Base-by-base conservation (phyloP, 2,329 filamentous ascomycete species). In the Coniochaeta hoffmannii region DNA sequence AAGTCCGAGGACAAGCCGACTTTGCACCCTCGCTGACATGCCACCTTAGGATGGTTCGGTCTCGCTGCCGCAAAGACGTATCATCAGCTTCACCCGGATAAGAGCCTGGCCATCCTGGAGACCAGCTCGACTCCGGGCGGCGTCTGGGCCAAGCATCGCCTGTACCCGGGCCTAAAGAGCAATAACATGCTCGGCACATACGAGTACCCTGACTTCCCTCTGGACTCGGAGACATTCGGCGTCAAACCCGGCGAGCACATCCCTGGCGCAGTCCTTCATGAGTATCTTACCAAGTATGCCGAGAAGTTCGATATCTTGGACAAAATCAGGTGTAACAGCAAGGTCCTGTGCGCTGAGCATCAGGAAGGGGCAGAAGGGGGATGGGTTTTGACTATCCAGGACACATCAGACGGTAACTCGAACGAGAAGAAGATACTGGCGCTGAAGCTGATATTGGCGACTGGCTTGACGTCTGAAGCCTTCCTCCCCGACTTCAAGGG, bases 111-210 rank as follows among this genome's bases (percentile, higher is more conserved):
- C 1, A 64, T 89, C 10, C 69, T 88, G 30, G 87, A 90, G 50
- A 70, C 75, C 5, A 74, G 76, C 11, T 66, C 73, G 12, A 79
- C 80, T 0, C 63, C 85, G 5, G 89, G 88, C 1, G 88, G 89
- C 4, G 83, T 84, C 15, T 92, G 88, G 88, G 80, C 83, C 9
- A 73, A 81, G 55, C 73, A 86, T 35, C 78, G 87, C 1, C 69
- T 90, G 0, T 87, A 91, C 65, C 80, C 83, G 0, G 83, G 82
- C 1, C 76, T 93, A 51, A 87, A 84, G 63, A 85, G 81, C 54
- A 92, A 93, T 69, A 91, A 91, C 63, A 78, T 89, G 66, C 67
- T 86, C 11, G 87, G 88, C 2, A 87, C 82, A 0, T 89, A 86
- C 61, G 86, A 92, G 66, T 90, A 81, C 63, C 82, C 83, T 0